Evolutionary conservation across 306 rosid species (phyloP).

Genomic region (Inga laurina): DNA sequence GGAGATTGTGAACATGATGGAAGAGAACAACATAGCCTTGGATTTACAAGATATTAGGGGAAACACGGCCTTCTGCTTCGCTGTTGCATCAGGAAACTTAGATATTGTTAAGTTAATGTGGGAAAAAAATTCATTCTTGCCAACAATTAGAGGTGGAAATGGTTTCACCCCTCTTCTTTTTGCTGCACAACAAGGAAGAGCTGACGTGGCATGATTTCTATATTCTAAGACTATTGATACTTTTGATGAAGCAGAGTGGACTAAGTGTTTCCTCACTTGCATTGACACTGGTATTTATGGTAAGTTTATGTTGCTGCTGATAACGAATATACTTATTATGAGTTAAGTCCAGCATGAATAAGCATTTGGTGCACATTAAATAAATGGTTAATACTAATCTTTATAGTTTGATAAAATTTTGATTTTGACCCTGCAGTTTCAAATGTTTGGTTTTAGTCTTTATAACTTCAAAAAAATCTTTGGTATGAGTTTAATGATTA

Average conservation of each 20-base stretch:
- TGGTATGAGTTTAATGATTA: too few species aligned
- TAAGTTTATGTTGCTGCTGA: not conserved
- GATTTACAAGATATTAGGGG: constrained; percentile 23
- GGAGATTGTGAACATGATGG: not conserved
- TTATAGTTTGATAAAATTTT: too few species aligned
- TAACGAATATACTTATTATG: too few species aligned
- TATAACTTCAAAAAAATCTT: too few species aligned
- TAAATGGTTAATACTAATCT: too few species aligned
- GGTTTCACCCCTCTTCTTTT: constrained; percentile 26
- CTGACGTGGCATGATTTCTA: constrained; percentile 21
- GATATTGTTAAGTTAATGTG: not conserved
- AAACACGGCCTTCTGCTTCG: constrained; percentile 42
- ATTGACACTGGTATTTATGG: constrained; percentile 31
- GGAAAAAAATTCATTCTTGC: not conserved
- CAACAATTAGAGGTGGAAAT: not conserved
- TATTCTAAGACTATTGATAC: not conserved
- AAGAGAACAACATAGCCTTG: not conserved
- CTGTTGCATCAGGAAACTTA: constrained; percentile 31
- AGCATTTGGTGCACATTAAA: too few species aligned
- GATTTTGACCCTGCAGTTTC: too few species aligned
- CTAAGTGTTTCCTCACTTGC: constrained; percentile 33
- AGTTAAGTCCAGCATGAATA: too few species aligned
- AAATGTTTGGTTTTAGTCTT: too few species aligned
- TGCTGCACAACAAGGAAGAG: constrained; percentile 44
- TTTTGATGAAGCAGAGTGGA: not conserved